A percentile compares a stretch with the other conserved stretches of the same genome.
phyloP scores from a whole-genome alignment of 1,139 yeast genomes.

The Zygoascus hellenicus region DNA sequence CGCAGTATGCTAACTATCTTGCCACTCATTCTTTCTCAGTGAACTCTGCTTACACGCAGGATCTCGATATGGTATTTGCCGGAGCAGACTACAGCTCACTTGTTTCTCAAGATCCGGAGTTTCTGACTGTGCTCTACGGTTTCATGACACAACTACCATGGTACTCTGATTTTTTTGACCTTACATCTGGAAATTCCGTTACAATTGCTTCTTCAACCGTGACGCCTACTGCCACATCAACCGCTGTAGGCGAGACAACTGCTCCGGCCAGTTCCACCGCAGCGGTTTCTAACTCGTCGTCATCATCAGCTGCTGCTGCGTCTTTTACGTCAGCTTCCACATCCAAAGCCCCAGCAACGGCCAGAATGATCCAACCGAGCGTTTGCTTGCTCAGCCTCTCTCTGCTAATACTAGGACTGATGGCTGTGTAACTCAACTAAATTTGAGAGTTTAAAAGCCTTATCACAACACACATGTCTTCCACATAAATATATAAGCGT shows the following conservation, averaged over 20 bases:
- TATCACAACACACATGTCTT: not conserved
- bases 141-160: constrained; percentile 19
- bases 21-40: constrained; percentile 17
- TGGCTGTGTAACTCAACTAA: constrained; percentile 1
- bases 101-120: constrained; percentile 12
- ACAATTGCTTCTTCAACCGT: not conserved
- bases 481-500: not conserved
- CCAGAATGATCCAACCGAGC: too few relatives aligned
- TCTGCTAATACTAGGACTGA: not conserved
- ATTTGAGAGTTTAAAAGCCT: too few relatives aligned
- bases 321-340: too few relatives aligned
- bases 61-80: constrained; percentile 15
- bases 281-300: too few relatives aligned
- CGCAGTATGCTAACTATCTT: constrained; percentile 13
- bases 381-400: too few relatives aligned
- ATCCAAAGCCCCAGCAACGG: too few relatives aligned
- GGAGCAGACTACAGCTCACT: constrained; percentile 16
- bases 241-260: too few relatives aligned
- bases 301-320: too few relatives aligned
- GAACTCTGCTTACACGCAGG: constrained; percentile 14
- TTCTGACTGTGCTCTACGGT: constrained; percentile 17
- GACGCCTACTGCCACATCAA: too few relatives aligned
- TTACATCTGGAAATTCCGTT: not conserved
- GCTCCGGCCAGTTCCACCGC: too few relatives aligned
- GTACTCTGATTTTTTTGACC: constrained; percentile 11